Conservation (phyloP, 345 rosid species). For the Eucalyptus polyanthemos region DNA sequence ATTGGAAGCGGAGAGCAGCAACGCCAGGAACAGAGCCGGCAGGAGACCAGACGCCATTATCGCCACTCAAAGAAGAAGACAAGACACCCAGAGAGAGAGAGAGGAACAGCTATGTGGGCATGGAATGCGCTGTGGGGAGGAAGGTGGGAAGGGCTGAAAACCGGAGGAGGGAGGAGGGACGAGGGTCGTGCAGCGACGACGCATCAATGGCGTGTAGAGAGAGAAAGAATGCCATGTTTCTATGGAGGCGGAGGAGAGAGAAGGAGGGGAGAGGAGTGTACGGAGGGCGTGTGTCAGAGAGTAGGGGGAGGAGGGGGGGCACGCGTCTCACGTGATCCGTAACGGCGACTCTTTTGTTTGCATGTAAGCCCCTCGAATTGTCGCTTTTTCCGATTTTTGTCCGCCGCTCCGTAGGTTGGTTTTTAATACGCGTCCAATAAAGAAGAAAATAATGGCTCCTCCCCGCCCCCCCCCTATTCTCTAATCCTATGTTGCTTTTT, state of each 20-base stretch:
- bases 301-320: not conserved
- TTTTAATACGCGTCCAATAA: not conserved
- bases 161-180: not conserved
- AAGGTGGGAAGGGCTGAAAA: not conserved
- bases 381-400: not conserved
- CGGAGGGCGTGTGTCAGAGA: not conserved
- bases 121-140: not conserved
- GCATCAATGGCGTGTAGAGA: not conserved
- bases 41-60: not conserved
- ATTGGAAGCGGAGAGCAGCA: not conserved
- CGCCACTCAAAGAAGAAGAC: not conserved
- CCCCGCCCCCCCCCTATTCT: not conserved
- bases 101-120: not conserved
- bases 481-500: not conserved
- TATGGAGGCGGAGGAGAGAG: not conserved
- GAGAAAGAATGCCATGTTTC: not conserved
- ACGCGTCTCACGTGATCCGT: slow-evolving; percentile 43
- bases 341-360: not conserved
- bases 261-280: not conserved
- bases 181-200: not conserved
- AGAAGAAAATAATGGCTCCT: not conserved
- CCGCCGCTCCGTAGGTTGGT: not conserved
- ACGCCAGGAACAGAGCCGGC: not conserved
- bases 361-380: not conserved
- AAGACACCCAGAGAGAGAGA: not conserved